Conservation (phyloP, 73 alveolate genomes). For the Durusdinium trenchii region DNA sequence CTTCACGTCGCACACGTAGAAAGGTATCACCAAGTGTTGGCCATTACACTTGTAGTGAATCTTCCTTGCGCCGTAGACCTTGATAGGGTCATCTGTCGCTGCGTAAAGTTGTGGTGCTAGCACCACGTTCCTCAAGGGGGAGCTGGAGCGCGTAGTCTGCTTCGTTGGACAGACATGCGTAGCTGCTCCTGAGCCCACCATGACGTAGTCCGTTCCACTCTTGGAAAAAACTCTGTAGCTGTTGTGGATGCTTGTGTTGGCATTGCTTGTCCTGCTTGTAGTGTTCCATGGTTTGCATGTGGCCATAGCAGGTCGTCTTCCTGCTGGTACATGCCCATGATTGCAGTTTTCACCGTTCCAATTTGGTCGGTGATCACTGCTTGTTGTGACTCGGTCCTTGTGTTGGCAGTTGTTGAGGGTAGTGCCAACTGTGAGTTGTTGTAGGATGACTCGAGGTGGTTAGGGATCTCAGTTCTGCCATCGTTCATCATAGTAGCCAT, state of each 20-base stretch:
- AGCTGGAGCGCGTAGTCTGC: neutral
- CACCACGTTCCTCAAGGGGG: neutral
- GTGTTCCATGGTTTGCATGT: too few species aligned
- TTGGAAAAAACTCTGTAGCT: neutral
- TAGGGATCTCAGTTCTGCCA: neutral
- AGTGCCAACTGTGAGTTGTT: neutral
- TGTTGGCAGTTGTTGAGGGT: neutral
- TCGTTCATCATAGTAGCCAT: neutral
- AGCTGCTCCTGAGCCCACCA: conserved; percentile 1
- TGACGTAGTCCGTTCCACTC: neutral
- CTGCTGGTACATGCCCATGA: too few species aligned
- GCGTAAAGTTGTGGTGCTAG: neutral
- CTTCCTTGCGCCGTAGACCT: neutral
- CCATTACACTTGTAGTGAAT: neutral
- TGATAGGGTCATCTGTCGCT: neutral
- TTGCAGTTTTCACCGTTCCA: neutral
- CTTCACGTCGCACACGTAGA: neutral
- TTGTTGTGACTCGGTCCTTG: neutral
- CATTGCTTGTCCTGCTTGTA: too few species aligned
- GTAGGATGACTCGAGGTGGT: neutral
- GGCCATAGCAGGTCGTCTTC: too few species aligned
- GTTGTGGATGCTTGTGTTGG: neutral
- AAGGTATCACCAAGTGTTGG: neutral
- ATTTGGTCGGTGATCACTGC: neutral
- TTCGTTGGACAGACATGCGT: neutral